A percentile compares a stretch with the other conserved stretches of the same genome.
These are phyloP conservation scores for Scheffersomyces lignosus DNA, from an alignment of 805 yeast species.

Conservation along the genomic window DNA sequence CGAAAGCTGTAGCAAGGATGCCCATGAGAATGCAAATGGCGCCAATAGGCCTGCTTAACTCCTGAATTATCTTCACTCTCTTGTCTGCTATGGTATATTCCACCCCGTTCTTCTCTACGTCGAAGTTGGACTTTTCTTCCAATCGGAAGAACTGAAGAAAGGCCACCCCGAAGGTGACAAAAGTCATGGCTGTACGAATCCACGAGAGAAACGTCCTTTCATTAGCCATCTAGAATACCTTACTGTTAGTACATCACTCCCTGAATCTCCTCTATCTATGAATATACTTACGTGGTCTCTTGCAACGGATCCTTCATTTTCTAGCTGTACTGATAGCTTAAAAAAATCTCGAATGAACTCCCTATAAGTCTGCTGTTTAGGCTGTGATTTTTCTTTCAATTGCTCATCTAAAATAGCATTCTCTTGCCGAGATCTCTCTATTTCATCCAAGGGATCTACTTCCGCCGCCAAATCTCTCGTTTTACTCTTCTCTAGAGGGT, in stretches of 20 bases:
- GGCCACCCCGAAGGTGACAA: constrained; percentile 23
- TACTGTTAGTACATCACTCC: background rate
- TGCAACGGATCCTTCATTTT: constrained; percentile 36
- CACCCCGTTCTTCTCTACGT: background rate
- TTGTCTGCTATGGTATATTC: background rate
- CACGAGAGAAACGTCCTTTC: constrained; percentile 34
- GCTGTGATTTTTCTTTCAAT: too few species aligned
- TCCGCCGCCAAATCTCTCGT: too few species aligned
- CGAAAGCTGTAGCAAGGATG: constrained; percentile 18
- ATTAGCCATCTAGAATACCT: constrained; percentile 27
- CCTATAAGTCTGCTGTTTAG: too few species aligned
- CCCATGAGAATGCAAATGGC: constrained; percentile 16
- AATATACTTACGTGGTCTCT: constrained; percentile 28
- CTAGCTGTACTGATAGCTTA: constrained; percentile 12
- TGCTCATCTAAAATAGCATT: too few species aligned
- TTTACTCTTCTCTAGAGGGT: too few species aligned
- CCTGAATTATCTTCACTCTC: background rate
- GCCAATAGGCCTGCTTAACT: constrained; percentile 16
- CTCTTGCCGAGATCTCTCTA: too few species aligned
- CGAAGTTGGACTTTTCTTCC: constrained; percentile 10
- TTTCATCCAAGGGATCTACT: too few species aligned
- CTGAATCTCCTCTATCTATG: background rate
- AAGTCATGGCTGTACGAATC: constrained; percentile 24
- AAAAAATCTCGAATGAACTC: too few species aligned
- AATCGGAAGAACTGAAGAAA: constrained; percentile 24